These are phyloP conservation scores for Nymphaea thermarum DNA, from an alignment of 164 flowering plant species.

Conservation along the genomic window DNA sequence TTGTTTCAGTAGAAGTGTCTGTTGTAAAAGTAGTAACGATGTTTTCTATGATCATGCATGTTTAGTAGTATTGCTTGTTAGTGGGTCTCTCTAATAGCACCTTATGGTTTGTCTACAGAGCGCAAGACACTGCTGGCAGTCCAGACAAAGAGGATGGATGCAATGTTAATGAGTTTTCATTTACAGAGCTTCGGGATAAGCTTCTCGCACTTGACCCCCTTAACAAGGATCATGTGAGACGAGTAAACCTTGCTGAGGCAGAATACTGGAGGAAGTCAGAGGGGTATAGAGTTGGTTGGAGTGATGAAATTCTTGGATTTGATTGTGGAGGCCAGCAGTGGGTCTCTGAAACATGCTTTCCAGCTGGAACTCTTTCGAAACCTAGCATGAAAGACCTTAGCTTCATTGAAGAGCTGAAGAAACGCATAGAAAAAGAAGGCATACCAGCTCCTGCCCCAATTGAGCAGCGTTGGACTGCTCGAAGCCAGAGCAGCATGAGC, in stretches of 20 bases:
- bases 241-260: slow-evolving; percentile 91
- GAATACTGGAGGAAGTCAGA: slow-evolving; percentile 95
- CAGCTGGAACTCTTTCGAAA: slow-evolving; percentile 72
- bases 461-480: slow-evolving; percentile 91
- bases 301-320: slow-evolving; percentile 94
- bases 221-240: slow-evolving; percentile 64
- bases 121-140: background rate
- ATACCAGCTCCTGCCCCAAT: slow-evolving; percentile 98
- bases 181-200: slow-evolving; percentile 91
- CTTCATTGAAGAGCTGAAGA: slow-evolving; percentile 66
- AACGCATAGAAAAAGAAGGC: slow-evolving; percentile 64
- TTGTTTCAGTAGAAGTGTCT: too few species aligned
- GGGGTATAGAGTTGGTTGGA: slow-evolving; percentile 97
- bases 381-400: slow-evolving; percentile 92
- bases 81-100: too few species aligned
- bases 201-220: slow-evolving; percentile 92
- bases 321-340: slow-evolving; percentile 99
- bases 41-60: too few species aligned
- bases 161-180: slow-evolving; percentile 57
- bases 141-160: slow-evolving; percentile 28
- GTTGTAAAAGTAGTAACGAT: too few species aligned
- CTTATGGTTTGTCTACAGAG: too few species aligned
- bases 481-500: slow-evolving; percentile 88
- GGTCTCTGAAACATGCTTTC: slow-evolving; percentile 98
- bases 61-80: too few species aligned